Conservation (phyloP, 2,329 filamentous ascomycete genomes). For the Fusarium buxicola region DNA sequence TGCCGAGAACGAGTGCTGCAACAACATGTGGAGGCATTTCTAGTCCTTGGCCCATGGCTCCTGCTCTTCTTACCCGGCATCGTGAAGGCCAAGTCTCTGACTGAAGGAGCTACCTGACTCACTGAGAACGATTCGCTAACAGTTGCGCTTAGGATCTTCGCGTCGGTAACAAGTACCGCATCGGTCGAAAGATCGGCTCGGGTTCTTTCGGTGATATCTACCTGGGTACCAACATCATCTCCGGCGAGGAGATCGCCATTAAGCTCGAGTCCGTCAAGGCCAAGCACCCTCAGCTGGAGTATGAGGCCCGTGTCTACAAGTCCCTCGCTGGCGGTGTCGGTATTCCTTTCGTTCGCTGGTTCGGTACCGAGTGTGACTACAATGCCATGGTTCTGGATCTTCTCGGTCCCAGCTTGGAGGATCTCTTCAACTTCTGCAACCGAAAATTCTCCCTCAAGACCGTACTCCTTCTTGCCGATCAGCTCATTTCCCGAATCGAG, state of each 20-base stretch:
- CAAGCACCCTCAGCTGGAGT: conserved; percentile 98
- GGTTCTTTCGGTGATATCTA: conserved; percentile 99
- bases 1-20: not conserved
- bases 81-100: not conserved
- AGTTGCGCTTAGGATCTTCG: conserved; percentile 81
- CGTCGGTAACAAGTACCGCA: conserved; percentile 99
- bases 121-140: conserved; percentile 32
- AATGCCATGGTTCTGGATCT: conserved; percentile 99
- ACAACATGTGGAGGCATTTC: not conserved
- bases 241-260: conserved; percentile 98
- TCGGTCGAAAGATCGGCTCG: conserved; percentile 98
- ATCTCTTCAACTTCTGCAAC: conserved; percentile 99
- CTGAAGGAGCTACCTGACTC: not conserved
- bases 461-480: conserved; percentile 93
- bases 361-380: conserved; percentile 99
- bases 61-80: not conserved
- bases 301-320: conserved; percentile 95
- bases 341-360: conserved; percentile 99
- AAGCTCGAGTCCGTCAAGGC: conserved; percentile 99
- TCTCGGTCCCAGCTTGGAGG: conserved; percentile 93
- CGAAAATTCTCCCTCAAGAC: conserved; percentile 99
- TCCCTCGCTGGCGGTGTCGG: conserved; percentile 94
- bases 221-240: conserved; percentile 99
- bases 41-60: not conserved
- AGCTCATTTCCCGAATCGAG: conserved; percentile 98